Evolutionary conservation across 805 yeast species (phyloP), one percentile per base, ranked within the genome.

Genomic region (Candida xyloterini): DNA sequence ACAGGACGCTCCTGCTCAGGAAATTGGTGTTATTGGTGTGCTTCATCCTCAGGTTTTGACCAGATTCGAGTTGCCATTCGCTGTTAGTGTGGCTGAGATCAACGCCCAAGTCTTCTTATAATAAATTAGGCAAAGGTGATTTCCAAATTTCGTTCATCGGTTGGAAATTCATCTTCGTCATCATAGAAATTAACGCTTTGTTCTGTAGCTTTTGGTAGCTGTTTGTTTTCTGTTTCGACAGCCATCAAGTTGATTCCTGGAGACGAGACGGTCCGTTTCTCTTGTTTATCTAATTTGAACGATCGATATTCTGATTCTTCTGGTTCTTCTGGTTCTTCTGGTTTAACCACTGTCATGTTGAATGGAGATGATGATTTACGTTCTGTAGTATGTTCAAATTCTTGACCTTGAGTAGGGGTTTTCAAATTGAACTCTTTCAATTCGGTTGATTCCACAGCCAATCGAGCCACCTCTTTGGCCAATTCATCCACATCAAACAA

Each of bases 41-140:
- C 73, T 93, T 55, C 99, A 93, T 64, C 99, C 99, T 25, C 88
- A 83, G 59, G 99, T 93, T 38, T 73, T 91, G 73, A 74, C 74
- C 46, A 70, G 75, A 57, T 93, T 90, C 59, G 97, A 89, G 51
- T 78, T 93, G 47, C 96, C 97, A 38, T 87, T 82, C 56, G 96
- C 96, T 53, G 95, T 90, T 42, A 84, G 96, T 23, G 74, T 83
- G 42, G 91, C 90, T 45, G 99, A 93, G 71, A 73, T 93, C 47
- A 84, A 91, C 59, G 80, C 93, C 38, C 93, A 89, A 68, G 84
- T 80, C 40, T 91, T 91, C 71, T 76, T 89, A 65, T 87, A 70
- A 36, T 30, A 30, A 32, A 24, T 35, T 35, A 61, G 14, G 57
- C 50, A 45, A 60, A 60, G n/a, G 62, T 49, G 40, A 60, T 44